These are phyloP conservation scores for Trichoderma guizhouense DNA, from an alignment of 2,329 filamentous ascomycete genomes.

Conservation along the genomic window DNA sequence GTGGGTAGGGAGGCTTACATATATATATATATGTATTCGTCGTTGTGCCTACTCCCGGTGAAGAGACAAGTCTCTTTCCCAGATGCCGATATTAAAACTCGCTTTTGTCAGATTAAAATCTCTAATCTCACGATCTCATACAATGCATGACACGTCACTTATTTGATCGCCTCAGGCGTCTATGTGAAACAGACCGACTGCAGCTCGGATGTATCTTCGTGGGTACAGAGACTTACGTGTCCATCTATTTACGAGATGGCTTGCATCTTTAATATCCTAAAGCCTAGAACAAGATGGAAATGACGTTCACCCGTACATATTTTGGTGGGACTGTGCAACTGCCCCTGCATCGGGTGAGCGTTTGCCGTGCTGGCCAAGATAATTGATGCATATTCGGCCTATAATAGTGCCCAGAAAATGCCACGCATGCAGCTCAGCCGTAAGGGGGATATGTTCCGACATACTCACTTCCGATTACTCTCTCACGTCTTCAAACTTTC, in stretches of 20 bases:
- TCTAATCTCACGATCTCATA: background rate
- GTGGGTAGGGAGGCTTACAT: too few species aligned
- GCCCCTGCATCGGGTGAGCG: background rate
- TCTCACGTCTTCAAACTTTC: too few species aligned
- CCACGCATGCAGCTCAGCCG: background rate
- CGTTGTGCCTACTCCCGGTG: too few species aligned
- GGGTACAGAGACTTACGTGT: background rate
- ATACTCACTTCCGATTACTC: too few species aligned
- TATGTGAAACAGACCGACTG: background rate
- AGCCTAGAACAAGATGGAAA: too few species aligned
- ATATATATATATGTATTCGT: too few species aligned
- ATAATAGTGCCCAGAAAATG: background rate
- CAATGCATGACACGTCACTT: background rate
- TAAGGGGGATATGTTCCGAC: too few species aligned
- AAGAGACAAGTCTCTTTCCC: too few species aligned
- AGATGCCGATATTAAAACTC: too few species aligned
- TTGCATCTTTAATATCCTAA: background rate
- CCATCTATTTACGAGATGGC: background rate
- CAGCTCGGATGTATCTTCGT: background rate
- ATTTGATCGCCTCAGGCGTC: background rate
- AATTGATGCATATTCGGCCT: background rate
- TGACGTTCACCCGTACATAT: background rate
- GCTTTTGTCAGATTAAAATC: too few species aligned
- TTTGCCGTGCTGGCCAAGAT: background rate
- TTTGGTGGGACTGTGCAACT: background rate